These are phyloP conservation scores for Ascochyta clinopodiicola DNA, from an alignment of 2,329 filamentous ascomycete species.

Conservation along the genomic window DNA sequence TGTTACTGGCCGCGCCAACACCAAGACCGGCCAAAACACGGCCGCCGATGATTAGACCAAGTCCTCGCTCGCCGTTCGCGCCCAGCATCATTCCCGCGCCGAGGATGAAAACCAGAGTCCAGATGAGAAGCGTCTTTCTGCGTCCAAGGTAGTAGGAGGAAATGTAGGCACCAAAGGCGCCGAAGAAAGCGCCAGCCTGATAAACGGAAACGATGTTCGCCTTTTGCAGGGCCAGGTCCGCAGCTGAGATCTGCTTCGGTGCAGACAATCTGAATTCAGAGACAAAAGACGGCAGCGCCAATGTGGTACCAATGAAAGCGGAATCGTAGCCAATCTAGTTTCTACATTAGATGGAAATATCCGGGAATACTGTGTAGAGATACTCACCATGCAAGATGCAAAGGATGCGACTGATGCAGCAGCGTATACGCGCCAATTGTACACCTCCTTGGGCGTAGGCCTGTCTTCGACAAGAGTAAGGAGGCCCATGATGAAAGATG, in stretches of 20 bases:
- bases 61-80: slow-evolving; percentile 39
- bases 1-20: slow-evolving; percentile 62
- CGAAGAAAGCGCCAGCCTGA: slow-evolving; percentile 84
- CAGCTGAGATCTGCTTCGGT: slow-evolving; percentile 50
- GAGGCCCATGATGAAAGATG: slow-evolving; percentile 30
- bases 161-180: slow-evolving; percentile 63
- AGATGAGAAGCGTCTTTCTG: slow-evolving; percentile 67
- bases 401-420: slow-evolving; percentile 61
- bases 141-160: slow-evolving; percentile 72
- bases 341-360: slow-evolving; percentile 55
- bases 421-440: slow-evolving; percentile 65
- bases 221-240: slow-evolving; percentile 64
- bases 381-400: slow-evolving; percentile 55
- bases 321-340: slow-evolving; percentile 67
- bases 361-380: neutral
- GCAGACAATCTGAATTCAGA: slow-evolving; percentile 67
- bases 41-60: slow-evolving; percentile 64
- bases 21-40: slow-evolving; percentile 64
- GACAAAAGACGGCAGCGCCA: slow-evolving; percentile 72
- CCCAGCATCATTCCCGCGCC: slow-evolving; percentile 76
- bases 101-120: slow-evolving; percentile 68
- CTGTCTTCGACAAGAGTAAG: slow-evolving; percentile 46
- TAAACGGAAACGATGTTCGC: slow-evolving; percentile 81
- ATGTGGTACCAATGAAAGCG: slow-evolving; percentile 77
- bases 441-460: slow-evolving; percentile 62